Evolutionary conservation across 192 early-diverging fungal genomes (phyloP), one percentile per base, ranked within the genome.

Genomic region (Ambispora gerdemannii): DNA sequence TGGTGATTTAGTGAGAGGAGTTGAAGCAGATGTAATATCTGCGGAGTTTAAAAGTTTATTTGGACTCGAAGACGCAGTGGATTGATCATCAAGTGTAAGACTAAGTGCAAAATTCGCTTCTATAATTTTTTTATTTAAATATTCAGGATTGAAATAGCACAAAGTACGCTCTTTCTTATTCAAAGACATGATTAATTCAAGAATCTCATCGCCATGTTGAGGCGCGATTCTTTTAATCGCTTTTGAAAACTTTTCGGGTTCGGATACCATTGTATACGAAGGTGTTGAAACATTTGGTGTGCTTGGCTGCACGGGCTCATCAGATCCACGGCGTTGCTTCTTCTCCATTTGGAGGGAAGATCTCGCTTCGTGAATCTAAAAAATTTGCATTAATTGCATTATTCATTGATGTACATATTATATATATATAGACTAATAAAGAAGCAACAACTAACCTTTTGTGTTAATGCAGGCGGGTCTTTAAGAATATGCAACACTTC

Each of bases 71-170:
- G 52, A 4, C 25, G 2, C 19, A 28, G 36, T 20, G 7, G 47
- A 13, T 15, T 34, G 33, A 10, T 51, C 63, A 20, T 71, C 75
- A 35, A 56, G 59, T 1, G 75, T 67, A 32, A 24, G 34, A 58
- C 71, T 77, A 22, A 82, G 60, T 19, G 81, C 78, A 43, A 66
- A 63, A 52, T 71, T 51, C 8, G 81, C 81, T 24, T 72, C 53
- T 31, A 63, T 1, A 19, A 82, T 71, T 49, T 74, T 82, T 33
- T 73, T 71, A 28, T 68, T 67, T 27, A 82, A 63, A 47, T 77
- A 77, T n/a, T 79, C 76, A 0, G 60, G 59, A 63, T 82, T 82
- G 28, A 82, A 82, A 11, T 77, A 36, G 43, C 81, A 82, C 27
- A 80, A 36, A 6, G 76, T 72, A n/a, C 81, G 67, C 50, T 82